phyloP scores from a whole-genome alignment of 169 alveolate species.

The Amoebophrya sp. region DNA sequence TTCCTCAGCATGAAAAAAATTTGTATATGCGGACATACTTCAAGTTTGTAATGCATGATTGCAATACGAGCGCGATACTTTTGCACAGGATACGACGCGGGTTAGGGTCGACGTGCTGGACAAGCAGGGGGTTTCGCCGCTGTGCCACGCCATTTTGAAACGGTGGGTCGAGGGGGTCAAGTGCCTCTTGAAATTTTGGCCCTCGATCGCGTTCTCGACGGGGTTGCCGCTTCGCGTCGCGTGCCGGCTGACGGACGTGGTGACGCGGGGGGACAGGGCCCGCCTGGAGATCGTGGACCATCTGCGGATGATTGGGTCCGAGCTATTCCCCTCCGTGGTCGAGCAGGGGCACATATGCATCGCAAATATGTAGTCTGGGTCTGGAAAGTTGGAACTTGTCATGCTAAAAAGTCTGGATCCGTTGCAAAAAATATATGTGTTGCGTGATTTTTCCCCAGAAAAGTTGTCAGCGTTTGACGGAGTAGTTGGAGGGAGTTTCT shows the following conservation, averaged over 20 bases:
- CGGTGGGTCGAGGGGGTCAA: neutral
- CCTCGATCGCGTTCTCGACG: neutral
- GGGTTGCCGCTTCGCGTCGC: neutral
- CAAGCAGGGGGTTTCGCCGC: neutral
- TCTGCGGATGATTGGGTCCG: neutral
- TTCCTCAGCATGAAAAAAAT: too few relatives aligned
- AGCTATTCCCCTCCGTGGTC: neutral
- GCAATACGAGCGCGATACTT: too few relatives aligned
- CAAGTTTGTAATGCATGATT: too few relatives aligned
- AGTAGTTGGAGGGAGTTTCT: too few relatives aligned
- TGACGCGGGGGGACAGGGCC: neutral
- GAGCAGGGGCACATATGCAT: too few relatives aligned
- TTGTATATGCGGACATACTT: too few relatives aligned
- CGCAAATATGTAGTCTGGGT: too few relatives aligned
- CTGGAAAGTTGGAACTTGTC: too few relatives aligned
- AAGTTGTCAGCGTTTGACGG: too few relatives aligned
- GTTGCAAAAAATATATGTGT: too few relatives aligned
- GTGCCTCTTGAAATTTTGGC: neutral
- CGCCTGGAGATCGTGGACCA: neutral
- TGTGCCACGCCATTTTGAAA: neutral
- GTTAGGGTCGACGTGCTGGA: neutral
- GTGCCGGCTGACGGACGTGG: neutral
- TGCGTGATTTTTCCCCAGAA: too few relatives aligned
- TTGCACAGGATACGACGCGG: neutral
- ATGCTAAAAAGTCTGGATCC: too few relatives aligned